A percentile compares a stretch with the other conserved stretches of the same genome.
phyloP scores from a whole-genome alignment of 176 grass and related monocot species.

The Eragrostis curvula region DNA sequence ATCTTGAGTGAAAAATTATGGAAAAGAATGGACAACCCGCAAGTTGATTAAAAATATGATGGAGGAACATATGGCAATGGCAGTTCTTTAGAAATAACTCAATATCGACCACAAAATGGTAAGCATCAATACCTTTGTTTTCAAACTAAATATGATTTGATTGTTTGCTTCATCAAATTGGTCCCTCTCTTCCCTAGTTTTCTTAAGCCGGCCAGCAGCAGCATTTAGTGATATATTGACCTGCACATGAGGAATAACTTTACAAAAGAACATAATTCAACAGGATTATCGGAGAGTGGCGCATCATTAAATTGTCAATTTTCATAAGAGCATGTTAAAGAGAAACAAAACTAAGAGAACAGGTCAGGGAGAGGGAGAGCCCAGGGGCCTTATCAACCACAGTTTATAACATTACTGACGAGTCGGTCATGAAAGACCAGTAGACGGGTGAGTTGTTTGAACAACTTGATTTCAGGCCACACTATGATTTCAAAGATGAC shows the following conservation, averaged over 20 bases:
- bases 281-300: background rate
- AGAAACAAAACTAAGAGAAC: constrained; percentile 33
- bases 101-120: constrained; percentile 13
- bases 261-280: constrained; percentile 44
- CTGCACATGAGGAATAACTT: constrained; percentile 49
- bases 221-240: constrained; percentile 80
- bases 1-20: constrained; percentile 11
- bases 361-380: too few species aligned
- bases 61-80: background rate
- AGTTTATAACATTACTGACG: too few species aligned
- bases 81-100: constrained; percentile 22
- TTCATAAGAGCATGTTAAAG: background rate
- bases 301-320: background rate
- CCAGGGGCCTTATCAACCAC: too few species aligned
- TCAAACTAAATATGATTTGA: constrained; percentile 79
- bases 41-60: constrained; percentile 7
- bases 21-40: background rate
- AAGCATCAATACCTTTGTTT: constrained; percentile 75
- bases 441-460: too few species aligned
- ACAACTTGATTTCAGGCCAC: too few species aligned
- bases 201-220: constrained; percentile 68
- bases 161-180: constrained; percentile 98
- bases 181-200: constrained; percentile 92
- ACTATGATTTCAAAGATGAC: too few species aligned
- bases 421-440: too few species aligned